Conservation (phyloP, 768 basidiomycete species). For the Phlebiopsis flavidoalba region DNA sequence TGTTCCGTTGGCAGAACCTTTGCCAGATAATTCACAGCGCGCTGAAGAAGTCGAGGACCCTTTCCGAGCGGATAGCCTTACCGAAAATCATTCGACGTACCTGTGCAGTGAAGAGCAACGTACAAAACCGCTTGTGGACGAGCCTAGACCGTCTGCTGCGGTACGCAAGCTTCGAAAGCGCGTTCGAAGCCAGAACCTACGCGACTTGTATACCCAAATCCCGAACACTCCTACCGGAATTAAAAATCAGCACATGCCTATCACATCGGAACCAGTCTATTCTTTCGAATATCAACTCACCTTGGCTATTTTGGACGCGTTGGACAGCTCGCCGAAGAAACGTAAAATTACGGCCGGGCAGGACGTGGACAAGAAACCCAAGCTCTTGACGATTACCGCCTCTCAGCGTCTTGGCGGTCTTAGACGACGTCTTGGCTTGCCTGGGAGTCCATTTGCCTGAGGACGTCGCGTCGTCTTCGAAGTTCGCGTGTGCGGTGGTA, state of each 20-base stretch:
- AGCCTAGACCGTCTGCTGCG: neutral
- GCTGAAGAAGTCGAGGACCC: neutral
- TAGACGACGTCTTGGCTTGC: neutral
- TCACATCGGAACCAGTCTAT: neutral
- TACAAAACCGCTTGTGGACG: neutral
- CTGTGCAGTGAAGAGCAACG: neutral
- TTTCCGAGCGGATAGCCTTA: neutral
- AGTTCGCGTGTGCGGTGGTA: neutral
- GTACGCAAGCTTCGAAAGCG: neutral
- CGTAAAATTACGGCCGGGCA: neutral
- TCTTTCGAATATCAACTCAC: constrained; percentile 8
- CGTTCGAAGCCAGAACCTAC: neutral
- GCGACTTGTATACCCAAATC: neutral
- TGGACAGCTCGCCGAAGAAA: constrained; percentile 4
- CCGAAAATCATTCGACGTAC: neutral
- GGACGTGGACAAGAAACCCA: neutral
- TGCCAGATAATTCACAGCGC: neutral
- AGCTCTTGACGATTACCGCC: neutral
- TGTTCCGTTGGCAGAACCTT: neutral
- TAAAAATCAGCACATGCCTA: neutral
- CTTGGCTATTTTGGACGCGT: constrained; percentile 6
- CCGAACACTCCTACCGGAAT: neutral
- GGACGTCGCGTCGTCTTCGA: neutral
- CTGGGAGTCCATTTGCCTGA: neutral
- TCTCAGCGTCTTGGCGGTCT: neutral